Base-by-base conservation (phyloP, 805 yeast genomes). In the Monosporozyma yasuniensis region DNA sequence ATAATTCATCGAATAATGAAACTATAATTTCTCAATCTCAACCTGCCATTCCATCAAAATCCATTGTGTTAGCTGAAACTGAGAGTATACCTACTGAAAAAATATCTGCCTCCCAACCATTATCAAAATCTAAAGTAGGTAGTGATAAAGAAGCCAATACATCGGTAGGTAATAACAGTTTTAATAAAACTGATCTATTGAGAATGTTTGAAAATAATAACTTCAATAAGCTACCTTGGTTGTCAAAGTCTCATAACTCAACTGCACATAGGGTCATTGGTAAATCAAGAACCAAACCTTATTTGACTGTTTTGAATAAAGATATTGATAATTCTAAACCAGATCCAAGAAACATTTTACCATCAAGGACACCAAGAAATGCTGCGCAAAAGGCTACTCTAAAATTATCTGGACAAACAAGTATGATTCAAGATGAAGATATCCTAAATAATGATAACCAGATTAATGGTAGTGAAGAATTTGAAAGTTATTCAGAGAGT, bases 331-430 rank as follows among this genome's bases (percentile, higher is more conserved):
- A 64, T 48, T 60, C 67, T 5, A 56, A 56, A 51, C 64, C 61
- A 6, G 61, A 59, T 52, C 60, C 64, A 35, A 56, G 68, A 54
- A 61, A 60, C 52, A 56, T 61, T 28, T 47, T 63, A 34, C 66
- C 68, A 1, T 52, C 52, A 35, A 54, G 63, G 42, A 51, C 56
- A 6, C 59, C 63, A 35, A 61, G 66, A 30, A 54, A 48, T 46
- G 67, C 65, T n/a, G 68, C 67, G 12, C 60, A 54, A 49, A 55
- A 58, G 35, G 66, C 69, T 1, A 60, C 67, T 6, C 58, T 59
- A 35, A 53, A 61, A 23, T 49, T 63, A 2, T 52, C 65, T 3
- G 53, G 62, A 18, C 39, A 27, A 18, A 3, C 43, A 7, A 19
- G 3, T 14, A 4, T 28, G 12, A 3, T 28, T 42, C 30, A 47